Evolutionary conservation across 108 stramenopile species (phyloP), one percentile per base, ranked within the genome.

Genomic region (Nannochloropsis gaditana): DNA sequence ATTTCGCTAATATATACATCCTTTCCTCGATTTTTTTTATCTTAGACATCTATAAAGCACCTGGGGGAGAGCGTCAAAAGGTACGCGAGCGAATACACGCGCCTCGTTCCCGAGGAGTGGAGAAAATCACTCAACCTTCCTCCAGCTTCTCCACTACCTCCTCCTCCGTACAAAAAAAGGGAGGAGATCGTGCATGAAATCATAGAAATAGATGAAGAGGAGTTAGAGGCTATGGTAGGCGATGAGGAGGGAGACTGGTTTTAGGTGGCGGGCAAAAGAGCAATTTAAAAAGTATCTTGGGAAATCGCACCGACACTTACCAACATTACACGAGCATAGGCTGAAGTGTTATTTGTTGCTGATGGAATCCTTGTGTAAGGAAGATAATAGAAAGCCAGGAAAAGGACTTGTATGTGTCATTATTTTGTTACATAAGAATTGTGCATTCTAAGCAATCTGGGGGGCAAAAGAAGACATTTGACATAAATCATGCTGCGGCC

Each of bases 191-290:
- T 50, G 47, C 11, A 50, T 10, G 47, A 50, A 15, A 15, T 50
- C 0, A 15, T 11, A 15, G 47, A 50, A 1, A 15, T 73, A 15
- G 47, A 15, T 10, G 47, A 50, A 15, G 47, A 50, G 47, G 47
- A 50, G 2, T n/a, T 73, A 15, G 5, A 73, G 59, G 59, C 59
- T 6, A 6, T 73, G 59, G 59, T 73, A n/a, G 59, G 59, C 3
- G 59, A 73, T 73, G 59, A 73, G 59, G 59, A 73, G 59, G 59
- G 59, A 2, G 59, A 73, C 59, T 73, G 59, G 59, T 73, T 73
- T 73, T 73, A 73, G 59, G n/a, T 73, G 59, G 59, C 6, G 59
- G 59, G 8, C 15, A 31, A 31, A 31, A 31, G 31, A 31, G 31
- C 31, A 31, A 31, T 31, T 1, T 31, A 31, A 31, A 31, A 31